A percentile compares a stretch with the other conserved stretches of the same genome.
Conservation (phyloP, 2,329 filamentous ascomycete genomes). For the Colletotrichum viniferum region DNA sequence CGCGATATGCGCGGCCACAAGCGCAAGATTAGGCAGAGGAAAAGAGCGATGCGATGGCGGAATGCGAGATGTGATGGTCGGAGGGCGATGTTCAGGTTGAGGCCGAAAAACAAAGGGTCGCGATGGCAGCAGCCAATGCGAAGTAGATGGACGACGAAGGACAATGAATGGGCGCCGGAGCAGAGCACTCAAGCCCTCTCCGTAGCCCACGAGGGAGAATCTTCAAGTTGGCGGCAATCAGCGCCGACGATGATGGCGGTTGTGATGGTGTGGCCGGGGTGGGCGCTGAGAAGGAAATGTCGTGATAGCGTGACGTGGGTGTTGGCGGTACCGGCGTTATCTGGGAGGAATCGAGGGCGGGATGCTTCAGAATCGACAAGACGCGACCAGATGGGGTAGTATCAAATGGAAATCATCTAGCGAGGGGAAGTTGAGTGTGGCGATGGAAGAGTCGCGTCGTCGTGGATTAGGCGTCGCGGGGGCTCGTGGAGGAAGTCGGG, state of each 20-base stretch:
- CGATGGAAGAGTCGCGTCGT: constrained; percentile 6
- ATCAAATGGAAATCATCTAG: constrained; percentile 1
- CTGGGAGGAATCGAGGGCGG: not conserved
- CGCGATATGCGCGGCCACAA: constrained; percentile 3
- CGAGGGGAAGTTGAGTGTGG: not conserved
- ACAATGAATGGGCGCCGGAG: constrained; percentile 25
- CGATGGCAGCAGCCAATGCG: constrained; percentile 14
- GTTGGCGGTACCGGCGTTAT: constrained; percentile 3
- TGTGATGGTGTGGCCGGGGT: not conserved
- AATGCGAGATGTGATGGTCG: not conserved
- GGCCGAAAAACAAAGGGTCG: constrained; percentile 16
- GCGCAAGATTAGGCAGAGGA: not conserved
- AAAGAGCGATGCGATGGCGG: not conserved
- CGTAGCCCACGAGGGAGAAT: constrained; percentile 21
- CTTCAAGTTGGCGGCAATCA: constrained; percentile 5
- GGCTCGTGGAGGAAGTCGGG: not conserved
- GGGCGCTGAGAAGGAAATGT: not conserved
- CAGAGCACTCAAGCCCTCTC: constrained; percentile 29
- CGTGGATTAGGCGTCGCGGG: not conserved
- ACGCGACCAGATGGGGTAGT: constrained; percentile 1
- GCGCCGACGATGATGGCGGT: constrained; percentile 3
- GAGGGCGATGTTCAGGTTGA: constrained; percentile 5
- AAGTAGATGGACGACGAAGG: not conserved
- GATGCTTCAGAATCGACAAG: not conserved
- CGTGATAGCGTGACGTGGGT: constrained; percentile 18